Base-by-base conservation (phyloP, 202 grass and related monocot species). In the Dendrocalamus latiflorus region DNA sequence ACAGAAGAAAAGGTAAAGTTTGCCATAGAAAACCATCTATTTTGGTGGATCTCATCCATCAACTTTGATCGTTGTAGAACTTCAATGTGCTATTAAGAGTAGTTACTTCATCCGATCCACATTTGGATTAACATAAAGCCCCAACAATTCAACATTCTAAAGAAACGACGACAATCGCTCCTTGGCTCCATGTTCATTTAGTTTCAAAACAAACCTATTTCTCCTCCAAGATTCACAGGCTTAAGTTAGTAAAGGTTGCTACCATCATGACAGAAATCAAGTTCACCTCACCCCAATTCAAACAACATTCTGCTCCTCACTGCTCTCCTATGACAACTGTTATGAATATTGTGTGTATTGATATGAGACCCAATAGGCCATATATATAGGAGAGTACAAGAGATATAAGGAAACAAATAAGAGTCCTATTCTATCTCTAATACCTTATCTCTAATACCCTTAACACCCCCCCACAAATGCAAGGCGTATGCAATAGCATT, bases 131-230 rank as follows among this genome's bases (percentile, higher is more conserved):
- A 36, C 25, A 34, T 4, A 59, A 48, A 22, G 7, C 6, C 33
- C 43, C 78, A 56, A 70, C 78, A 70, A 58, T 70, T 58, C 10
- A 56, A 81, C 42, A 70, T 70, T 70, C 22, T 47, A 43, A 48
- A 0, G 15, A 70, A 45, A 48, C 42, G 18, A 73, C 28, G 66
- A 14, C 24, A 53, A 42, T 8, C 16, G 10, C 20, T 16, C 64
- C 5, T 61, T 5, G 26, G 37, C 14, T 11, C 65, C 5, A 51
- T 8, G 26, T 17, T 53, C 22, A 64, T 54, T 33, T 13, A 70
- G 43, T 51, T 33, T 37, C 26, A 42, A 14, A 50, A 47, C 13
- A 44, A 26, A 37, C 26, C 6, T 17, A 42, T 54, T 24, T 30
- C 57, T 61, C 51, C 50, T 69, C 16, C 24, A 45, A 70, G 63